Base-by-base conservation (phyloP, 2,329 filamentous ascomycete genomes). In the Calonectria multiphialidica region DNA sequence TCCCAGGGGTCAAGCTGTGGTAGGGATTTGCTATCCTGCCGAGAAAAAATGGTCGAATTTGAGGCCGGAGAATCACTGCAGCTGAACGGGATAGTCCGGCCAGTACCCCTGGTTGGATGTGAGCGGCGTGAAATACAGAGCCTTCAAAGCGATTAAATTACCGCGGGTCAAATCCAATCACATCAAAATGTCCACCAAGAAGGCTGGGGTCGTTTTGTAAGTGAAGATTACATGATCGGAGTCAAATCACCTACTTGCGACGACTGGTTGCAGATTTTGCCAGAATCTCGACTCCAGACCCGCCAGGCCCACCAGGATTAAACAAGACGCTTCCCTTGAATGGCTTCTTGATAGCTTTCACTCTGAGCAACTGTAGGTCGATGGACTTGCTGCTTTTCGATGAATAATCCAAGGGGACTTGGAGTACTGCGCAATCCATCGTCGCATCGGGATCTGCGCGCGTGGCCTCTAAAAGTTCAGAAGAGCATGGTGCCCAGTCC, bases 151-250 rank as follows among this genome's bases (percentile, higher is more conserved):
- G 2, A 3, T 12, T 7, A 12, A 33, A 33, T 15, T 62, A 62
- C 57, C 57, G 35, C n/a, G 57, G 57, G 44, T 62, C 57, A 33
- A 62, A 62, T 16, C 57, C 57, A 33, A 62, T 62, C 15, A 62
- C 57, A 44, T 62, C 15, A 5, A 28, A 62, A 33, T 62, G 37
- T 7, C 57, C 57, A 13, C 57, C 57, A 15, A 44, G 23, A 18
- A 33, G n/a, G n/a, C 57, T 62, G 9, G 7, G 16, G 13, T 47
- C 44, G 23, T 47, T 5, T 9, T 5, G 33, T 57, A 16, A 42
- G 35, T 15, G 16, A 21, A 7, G 21, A 18, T 16, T 10, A 16
- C n/a, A 21, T 25, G 7, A 12, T 8, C 12, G 21, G 18, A 10
- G 9, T 2, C 21, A 62, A 16, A 25, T 30, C 10, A 25, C 57